A percentile compares a stretch with the other conserved stretches of the same genome.
phyloP scores from a whole-genome alignment of 148 eudicot species.

The Simmondsia chinensis region DNA sequence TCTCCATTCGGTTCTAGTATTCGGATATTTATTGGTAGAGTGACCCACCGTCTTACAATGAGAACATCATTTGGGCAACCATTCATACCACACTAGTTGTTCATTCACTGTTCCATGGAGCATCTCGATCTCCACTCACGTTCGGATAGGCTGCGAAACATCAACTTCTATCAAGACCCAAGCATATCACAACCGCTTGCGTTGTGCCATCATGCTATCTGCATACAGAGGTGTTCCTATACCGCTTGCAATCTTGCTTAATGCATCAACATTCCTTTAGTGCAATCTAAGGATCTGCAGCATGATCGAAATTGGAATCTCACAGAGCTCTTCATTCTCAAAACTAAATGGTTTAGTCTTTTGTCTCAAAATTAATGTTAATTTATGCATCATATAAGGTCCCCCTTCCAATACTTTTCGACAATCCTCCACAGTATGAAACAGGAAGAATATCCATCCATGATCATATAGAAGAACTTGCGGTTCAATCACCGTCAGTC shows the following conservation, averaged over 20 bases:
- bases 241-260: neutral
- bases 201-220: neutral
- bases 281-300: neutral
- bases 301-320: neutral
- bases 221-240: neutral
- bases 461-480: no score
- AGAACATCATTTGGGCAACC: neutral
- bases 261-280: neutral
- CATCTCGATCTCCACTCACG: neutral
- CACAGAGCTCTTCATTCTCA: neutral
- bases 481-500: no score
- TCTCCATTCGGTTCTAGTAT: no score
- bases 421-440: no score
- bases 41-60: neutral
- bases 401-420: no score
- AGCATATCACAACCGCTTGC: neutral
- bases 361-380: neutral
- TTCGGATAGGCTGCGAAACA: neutral
- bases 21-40: no score
- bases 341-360: neutral
- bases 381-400: no score
- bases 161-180: neutral
- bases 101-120: neutral
- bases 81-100: neutral
- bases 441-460: no score